phyloP scores from a whole-genome alignment of 2,329 filamentous ascomycete genomes.

The Fusarium sp. region DNA sequence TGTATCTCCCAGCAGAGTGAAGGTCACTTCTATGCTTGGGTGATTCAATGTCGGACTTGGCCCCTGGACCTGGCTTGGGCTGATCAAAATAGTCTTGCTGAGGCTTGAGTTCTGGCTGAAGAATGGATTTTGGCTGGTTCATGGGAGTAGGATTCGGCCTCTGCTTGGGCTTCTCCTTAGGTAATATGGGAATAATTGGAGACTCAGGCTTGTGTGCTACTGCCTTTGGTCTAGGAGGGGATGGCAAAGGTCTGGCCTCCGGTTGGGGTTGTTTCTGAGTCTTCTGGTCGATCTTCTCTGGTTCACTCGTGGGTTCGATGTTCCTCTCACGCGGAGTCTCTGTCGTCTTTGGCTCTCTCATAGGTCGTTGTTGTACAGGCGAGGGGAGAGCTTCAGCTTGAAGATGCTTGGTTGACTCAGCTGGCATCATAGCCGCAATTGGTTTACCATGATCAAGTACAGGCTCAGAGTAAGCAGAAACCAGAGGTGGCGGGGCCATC shows the following conservation, averaged over 20 bases:
- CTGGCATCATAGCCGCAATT: background rate
- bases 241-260: background rate
- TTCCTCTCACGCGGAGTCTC: background rate
- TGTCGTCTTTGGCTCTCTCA: background rate
- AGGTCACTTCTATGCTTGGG: background rate
- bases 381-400: background rate
- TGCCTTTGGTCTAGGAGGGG: background rate
- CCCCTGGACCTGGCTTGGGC: background rate
- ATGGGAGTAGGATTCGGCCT: background rate
- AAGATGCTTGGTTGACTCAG: background rate
- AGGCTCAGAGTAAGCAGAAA: slow-evolving; percentile 5
- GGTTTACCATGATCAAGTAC: background rate
- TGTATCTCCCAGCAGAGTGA: background rate
- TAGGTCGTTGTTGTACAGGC: background rate
- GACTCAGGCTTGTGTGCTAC: background rate
- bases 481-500: slow-evolving; percentile 17
- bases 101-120: background rate
- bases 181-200: background rate
- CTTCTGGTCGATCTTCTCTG: background rate
- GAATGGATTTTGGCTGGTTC: background rate
- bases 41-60: background rate
- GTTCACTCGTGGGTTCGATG: background rate
- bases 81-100: background rate
- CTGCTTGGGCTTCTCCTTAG: background rate
- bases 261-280: background rate